Evolutionary conservation across 2,329 filamentous ascomycete genomes (phyloP).

Genomic region (Annulohypoxylon truncatum): DNA sequence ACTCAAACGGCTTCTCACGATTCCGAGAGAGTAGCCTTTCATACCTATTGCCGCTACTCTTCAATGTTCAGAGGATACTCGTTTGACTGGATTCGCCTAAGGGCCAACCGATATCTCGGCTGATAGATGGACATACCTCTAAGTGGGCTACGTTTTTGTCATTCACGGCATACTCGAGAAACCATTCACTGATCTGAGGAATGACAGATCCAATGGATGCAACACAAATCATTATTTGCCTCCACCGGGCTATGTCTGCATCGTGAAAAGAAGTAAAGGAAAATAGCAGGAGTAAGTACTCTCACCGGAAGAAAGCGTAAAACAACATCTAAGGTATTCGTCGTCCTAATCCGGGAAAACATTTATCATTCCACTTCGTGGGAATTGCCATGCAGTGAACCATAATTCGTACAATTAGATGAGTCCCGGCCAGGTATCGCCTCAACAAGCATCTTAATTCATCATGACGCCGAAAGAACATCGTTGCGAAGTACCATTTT

Average conservation of each 20-base stretch:
- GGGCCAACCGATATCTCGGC: neutral
- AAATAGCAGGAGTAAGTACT: neutral
- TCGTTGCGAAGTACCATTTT: conserved; percentile 26
- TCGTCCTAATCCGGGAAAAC: neutral
- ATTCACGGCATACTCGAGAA: neutral
- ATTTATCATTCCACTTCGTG: conserved; percentile 1
- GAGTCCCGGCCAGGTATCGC: neutral
- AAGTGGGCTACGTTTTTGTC: neutral
- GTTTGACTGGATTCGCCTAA: neutral
- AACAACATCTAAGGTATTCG: neutral
- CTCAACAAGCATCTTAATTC: conserved; percentile 9
- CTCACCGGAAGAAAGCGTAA: neutral
- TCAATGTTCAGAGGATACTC: neutral
- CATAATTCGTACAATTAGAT: conserved; percentile 31
- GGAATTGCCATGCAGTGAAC: conserved; percentile 24
- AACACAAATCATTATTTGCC: conserved; percentile 15
- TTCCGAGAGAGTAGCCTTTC: conserved; percentile 11
- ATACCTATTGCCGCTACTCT: neutral
- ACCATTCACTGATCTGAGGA: neutral
- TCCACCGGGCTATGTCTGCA: conserved; percentile 8
- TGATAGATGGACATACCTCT: neutral
- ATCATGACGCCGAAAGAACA: conserved; percentile 14
- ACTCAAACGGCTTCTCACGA: conserved; percentile 18
- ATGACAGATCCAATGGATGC: neutral
- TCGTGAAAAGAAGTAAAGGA: conserved; percentile 2